Conservation (phyloP, 2,329 filamentous ascomycete genomes). For the Epichloe festucae region DNA sequence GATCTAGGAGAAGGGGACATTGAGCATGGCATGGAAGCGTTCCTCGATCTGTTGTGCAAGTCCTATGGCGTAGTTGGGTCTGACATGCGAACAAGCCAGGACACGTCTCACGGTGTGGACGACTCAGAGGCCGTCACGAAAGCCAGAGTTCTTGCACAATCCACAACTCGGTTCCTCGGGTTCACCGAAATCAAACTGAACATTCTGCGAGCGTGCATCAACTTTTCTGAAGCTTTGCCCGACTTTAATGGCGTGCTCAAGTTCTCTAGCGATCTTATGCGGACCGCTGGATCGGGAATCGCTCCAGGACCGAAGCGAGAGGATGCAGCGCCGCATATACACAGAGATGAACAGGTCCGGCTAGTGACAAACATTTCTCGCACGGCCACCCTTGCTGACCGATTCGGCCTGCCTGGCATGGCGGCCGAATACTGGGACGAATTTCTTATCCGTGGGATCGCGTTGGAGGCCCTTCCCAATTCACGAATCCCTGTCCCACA, state of each 20-base stretch:
- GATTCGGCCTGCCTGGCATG: slow-evolving; percentile 56
- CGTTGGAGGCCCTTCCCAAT: slow-evolving; percentile 49
- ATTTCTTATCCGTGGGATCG: slow-evolving; percentile 70
- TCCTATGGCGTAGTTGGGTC: slow-evolving; percentile 51
- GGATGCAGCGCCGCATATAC: slow-evolving; percentile 57
- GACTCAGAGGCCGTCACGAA: slow-evolving; percentile 41
- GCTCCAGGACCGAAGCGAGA: slow-evolving; percentile 58
- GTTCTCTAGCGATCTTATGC: slow-evolving; percentile 73
- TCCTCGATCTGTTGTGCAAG: slow-evolving; percentile 47
- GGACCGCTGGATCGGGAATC: slow-evolving; percentile 67
- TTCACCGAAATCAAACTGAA: slow-evolving; percentile 72
- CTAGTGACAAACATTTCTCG: slow-evolving; percentile 78
- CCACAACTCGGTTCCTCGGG: slow-evolving; percentile 54
- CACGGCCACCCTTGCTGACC: slow-evolving; percentile 64
- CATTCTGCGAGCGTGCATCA: slow-evolving; percentile 78
- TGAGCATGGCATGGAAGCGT: slow-evolving; percentile 51
- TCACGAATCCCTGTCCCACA: slow-evolving; percentile 55
- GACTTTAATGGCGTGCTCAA: slow-evolving; percentile 83
- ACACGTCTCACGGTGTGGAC: slow-evolving; percentile 13
- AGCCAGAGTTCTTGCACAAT: slow-evolving; percentile 46
- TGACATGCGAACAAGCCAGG: slow-evolving; percentile 21
- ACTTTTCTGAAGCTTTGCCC: slow-evolving; percentile 84
- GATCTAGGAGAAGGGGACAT: slow-evolving; percentile 53
- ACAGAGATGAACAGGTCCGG: slow-evolving; percentile 71
- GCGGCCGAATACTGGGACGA: slow-evolving; percentile 94